Percentiles rank a stretch among this genome's conserved stretches.
phyloP scores from a whole-genome alignment of 2,329 filamentous ascomycete genomes.

The Coniella lustricola region DNA sequence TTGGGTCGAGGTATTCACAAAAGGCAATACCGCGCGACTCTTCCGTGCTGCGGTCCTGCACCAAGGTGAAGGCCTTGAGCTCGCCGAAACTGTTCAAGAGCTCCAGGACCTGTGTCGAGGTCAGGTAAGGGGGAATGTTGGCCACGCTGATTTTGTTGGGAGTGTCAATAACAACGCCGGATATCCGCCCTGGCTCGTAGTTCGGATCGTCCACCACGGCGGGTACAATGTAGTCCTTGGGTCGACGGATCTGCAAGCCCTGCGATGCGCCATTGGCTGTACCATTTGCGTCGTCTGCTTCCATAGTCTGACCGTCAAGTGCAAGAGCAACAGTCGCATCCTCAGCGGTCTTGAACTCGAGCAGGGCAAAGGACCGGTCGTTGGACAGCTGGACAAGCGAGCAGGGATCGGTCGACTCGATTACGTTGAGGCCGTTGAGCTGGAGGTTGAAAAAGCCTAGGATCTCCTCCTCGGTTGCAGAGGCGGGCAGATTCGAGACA shows the following conservation, averaged over 20 bases:
- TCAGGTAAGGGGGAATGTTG: constrained; percentile 81
- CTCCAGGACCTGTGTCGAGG: constrained; percentile 86
- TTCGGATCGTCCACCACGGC: constrained; percentile 65
- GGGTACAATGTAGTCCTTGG: constrained; percentile 96
- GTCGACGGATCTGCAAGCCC: constrained; percentile 72
- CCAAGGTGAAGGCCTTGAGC: constrained; percentile 83
- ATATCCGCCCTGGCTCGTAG: constrained; percentile 69
- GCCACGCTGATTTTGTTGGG: constrained; percentile 92
- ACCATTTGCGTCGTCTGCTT: constrained; percentile 58
- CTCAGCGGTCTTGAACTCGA: constrained; percentile 82
- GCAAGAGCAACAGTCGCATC: constrained; percentile 91
- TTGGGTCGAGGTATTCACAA: constrained; percentile 81
- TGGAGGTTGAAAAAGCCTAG: constrained; percentile 91
- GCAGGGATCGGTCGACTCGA: constrained; percentile 78
- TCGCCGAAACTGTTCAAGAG: constrained; percentile 86
- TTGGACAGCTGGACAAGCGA: constrained; percentile 73
- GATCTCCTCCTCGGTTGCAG: constrained; percentile 67
- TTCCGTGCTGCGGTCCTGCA: constrained; percentile 78
- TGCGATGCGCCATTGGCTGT: constrained; percentile 38
- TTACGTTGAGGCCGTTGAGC: constrained; percentile 91
- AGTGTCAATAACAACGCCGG: constrained; percentile 78
- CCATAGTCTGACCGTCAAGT: constrained; percentile 84
- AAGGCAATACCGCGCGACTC: constrained; percentile 93
- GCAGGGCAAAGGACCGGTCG: constrained; percentile 71
- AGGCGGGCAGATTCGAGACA: constrained; percentile 71